These are phyloP conservation scores for Russula sp. DNA, from an alignment of 768 basidiomycete genomes.

Conservation along the genomic window DNA sequence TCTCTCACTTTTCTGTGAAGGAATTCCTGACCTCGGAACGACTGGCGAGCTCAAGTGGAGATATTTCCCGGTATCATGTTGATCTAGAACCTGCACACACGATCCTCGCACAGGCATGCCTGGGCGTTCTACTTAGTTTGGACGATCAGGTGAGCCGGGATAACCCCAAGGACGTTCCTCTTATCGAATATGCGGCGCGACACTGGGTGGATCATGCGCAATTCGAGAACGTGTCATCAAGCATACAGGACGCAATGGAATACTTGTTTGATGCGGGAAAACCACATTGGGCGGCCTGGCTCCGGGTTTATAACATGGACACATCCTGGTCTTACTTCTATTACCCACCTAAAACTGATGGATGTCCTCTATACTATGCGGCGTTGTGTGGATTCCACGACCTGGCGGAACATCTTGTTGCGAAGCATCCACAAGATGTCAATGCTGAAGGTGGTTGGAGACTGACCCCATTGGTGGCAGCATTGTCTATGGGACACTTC, in stretches of 20 bases:
- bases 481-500: not conserved
- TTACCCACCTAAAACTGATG: accelerated
- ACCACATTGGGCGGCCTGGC: conserved; percentile 2
- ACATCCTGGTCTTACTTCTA: not conserved
- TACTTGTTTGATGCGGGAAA: not conserved
- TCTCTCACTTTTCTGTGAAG: conserved; percentile 12
- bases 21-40: conserved; percentile 7
- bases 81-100: not conserved
- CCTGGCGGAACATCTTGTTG: not conserved
- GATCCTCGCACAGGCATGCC: conserved; percentile 4
- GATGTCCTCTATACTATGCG: not conserved
- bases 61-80: not conserved
- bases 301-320: not conserved
- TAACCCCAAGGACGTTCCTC: not conserved
- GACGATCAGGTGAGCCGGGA: not conserved
- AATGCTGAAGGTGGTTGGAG: not conserved
- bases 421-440: not conserved
- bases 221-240: not conserved
- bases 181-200: not conserved
- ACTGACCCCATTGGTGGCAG: not conserved
- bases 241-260: not conserved
- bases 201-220: conserved; percentile 3
- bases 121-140: conserved; percentile 1
- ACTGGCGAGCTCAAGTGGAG: not conserved
- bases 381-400: conserved; percentile 2